Evolutionary conservation across 73 alveolate species (phyloP).

Genomic region (Tetrahymena elliotti): DNA sequence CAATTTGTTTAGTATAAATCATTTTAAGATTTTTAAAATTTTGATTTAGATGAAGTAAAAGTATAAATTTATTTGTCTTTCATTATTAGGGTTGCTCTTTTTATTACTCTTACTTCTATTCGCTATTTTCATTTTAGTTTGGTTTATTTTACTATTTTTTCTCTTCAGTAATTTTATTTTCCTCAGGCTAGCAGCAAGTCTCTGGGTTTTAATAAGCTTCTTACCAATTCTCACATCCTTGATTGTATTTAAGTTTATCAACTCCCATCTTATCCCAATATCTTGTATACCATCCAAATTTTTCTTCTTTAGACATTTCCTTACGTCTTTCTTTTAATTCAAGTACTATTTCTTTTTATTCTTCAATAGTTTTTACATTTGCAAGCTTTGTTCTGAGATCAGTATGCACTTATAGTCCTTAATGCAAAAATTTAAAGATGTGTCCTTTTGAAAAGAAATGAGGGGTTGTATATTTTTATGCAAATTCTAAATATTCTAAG

Average conservation of each 20-base stretch:
- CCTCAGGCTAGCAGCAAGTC: neutral
- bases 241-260: neutral
- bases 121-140: neutral
- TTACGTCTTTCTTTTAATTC: slow-evolving; percentile 11
- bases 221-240: neutral
- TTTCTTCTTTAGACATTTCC: slow-evolving; percentile 3
- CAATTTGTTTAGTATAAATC: no score
- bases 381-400: slow-evolving; percentile 36
- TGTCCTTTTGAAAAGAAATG: slow-evolving; percentile 15
- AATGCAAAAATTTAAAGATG: slow-evolving; percentile 19
- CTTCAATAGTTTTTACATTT: slow-evolving; percentile 23
- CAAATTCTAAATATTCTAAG: slow-evolving; percentile 19
- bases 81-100: neutral
- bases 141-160: neutral
- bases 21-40: no score
- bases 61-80: no score
- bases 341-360: slow-evolving; percentile 7
- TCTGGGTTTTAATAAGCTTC: neutral
- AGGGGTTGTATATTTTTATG: slow-evolving; percentile 8
- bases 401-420: slow-evolving; percentile 10
- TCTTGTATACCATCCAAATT: slow-evolving; percentile 39
- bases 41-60: no score
- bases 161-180: neutral
- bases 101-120: neutral
- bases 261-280: slow-evolving; percentile 2